Conservation (phyloP, 2,329 filamentous ascomycete genomes). For the Coniochaeta sp. region DNA sequence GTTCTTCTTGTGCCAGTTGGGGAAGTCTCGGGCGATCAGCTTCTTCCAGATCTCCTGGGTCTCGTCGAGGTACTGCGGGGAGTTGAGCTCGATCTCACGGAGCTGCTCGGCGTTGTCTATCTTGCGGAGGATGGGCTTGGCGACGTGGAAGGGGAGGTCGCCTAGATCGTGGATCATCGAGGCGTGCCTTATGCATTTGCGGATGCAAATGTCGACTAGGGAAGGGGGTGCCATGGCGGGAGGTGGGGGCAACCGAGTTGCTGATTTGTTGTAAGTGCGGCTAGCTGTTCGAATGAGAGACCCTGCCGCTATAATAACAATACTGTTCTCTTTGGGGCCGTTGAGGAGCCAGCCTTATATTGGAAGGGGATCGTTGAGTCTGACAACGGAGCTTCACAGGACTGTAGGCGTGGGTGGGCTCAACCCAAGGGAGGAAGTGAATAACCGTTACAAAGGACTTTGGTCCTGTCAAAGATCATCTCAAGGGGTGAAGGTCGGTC, state of each 20-base stretch:
- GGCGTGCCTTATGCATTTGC: constrained; percentile 46
- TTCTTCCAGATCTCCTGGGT: constrained; percentile 69
- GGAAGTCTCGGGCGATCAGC: constrained; percentile 74
- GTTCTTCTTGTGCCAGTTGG: constrained; percentile 55
- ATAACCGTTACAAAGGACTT: not conserved
- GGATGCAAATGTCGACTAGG: constrained; percentile 43
- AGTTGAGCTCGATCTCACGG: constrained; percentile 64
- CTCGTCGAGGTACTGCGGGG: constrained; percentile 66
- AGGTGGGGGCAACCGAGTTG: not conserved
- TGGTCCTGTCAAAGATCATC: not conserved
- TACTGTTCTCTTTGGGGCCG: too few relatives aligned
- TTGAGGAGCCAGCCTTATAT: too few relatives aligned
- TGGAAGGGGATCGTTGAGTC: too few relatives aligned
- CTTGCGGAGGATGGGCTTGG: constrained; percentile 61
- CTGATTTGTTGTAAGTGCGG: not conserved
- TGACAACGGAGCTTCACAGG: too few relatives aligned
- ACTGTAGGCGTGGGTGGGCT: too few relatives aligned
- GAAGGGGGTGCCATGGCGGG: constrained; percentile 22
- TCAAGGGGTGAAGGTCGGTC: not conserved
- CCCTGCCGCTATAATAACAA: too few relatives aligned
- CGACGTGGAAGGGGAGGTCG: constrained; percentile 58
- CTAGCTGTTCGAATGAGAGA: too few relatives aligned
- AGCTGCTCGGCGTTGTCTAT: constrained; percentile 71
- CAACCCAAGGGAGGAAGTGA: not conserved
- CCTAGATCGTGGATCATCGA: constrained; percentile 61